Evolutionary conservation across 106 monocot genomes (phyloP).

Genomic region (Acorus gramineus): DNA sequence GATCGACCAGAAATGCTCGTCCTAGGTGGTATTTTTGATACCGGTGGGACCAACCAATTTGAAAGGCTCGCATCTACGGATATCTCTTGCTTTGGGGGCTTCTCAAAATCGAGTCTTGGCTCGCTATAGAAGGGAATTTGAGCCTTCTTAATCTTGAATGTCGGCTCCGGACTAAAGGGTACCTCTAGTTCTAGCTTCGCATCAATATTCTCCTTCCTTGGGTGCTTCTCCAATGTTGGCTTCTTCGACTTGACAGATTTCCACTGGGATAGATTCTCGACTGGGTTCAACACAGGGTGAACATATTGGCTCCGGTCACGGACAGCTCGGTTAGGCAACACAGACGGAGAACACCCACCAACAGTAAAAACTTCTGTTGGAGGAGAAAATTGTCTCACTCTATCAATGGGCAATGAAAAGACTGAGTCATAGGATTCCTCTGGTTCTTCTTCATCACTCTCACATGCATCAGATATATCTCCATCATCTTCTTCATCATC

Average conservation of each 20-base stretch:
- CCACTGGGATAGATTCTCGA: slow-evolving; percentile 12
- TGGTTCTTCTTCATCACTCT: slow-evolving; percentile 14
- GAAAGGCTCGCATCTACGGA: slow-evolving; percentile 86
- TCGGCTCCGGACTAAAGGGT: slow-evolving; percentile 15
- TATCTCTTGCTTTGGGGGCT: slow-evolving; percentile 26
- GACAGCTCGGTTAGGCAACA: slow-evolving; percentile 1
- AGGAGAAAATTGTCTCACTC: slow-evolving; percentile 10
- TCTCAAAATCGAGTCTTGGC: background rate
- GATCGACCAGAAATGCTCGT: slow-evolving; percentile 23
- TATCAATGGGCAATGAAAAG: slow-evolving; percentile 52
- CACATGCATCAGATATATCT: background rate
- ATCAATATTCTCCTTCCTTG: slow-evolving; percentile 35
- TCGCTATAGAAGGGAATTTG: background rate
- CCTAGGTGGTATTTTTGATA: background rate
- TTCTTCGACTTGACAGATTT: slow-evolving; percentile 47
- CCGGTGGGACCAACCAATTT: slow-evolving; percentile 47
- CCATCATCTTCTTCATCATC: slow-evolving; percentile 24
- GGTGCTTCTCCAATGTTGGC: slow-evolving; percentile 18
- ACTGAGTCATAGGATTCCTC: slow-evolving; percentile 75
- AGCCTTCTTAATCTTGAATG: slow-evolving; percentile 5
- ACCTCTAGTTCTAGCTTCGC: slow-evolving; percentile 3
- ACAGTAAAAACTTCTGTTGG: no score
- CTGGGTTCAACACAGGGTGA: slow-evolving; percentile 47
- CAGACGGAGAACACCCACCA: no score
- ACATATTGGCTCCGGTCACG: slow-evolving; percentile 51